These are phyloP conservation scores for Seminavis robusta DNA, from an alignment of 108 stramenopile genomes.

Conservation along the genomic window DNA sequence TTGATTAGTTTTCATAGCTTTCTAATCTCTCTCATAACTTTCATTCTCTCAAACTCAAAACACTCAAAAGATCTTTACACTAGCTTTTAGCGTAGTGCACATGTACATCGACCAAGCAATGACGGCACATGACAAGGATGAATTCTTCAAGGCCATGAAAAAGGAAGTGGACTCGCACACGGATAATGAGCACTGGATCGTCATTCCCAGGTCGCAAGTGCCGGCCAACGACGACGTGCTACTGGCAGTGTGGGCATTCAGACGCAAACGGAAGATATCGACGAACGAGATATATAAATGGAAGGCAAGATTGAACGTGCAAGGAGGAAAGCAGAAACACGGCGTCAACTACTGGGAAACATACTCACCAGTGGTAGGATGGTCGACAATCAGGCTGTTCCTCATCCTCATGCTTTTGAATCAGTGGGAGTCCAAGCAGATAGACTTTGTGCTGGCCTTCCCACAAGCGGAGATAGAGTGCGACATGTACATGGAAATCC, in stretches of 20 bases:
- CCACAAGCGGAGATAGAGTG: conserved; percentile 38
- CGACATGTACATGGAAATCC: conserved; percentile 42
- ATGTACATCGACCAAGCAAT: conserved; percentile 21
- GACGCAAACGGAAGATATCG: conserved; percentile 36
- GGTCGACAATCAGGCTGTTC: conserved; percentile 33
- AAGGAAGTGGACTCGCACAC: conserved; percentile 14
- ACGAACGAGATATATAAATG: conserved; percentile 25
- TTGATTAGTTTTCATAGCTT: too few relatives aligned
- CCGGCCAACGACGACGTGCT: conserved; percentile 22
- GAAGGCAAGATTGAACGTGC: conserved; percentile 26
- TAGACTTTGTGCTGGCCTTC: conserved; percentile 43
- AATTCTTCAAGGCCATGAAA: conserved; percentile 22
- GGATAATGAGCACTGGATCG: neutral
- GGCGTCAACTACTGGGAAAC: conserved; percentile 39
- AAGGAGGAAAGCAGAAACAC: conserved; percentile 23
- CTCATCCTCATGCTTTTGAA: conserved; percentile 16
- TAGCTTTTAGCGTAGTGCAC: too few relatives aligned
- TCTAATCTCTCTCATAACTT: too few relatives aligned
- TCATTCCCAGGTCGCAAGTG: conserved; percentile 15
- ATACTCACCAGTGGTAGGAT: conserved; percentile 44
- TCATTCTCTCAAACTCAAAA: too few relatives aligned
- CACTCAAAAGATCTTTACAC: too few relatives aligned
- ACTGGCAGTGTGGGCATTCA: conserved; percentile 49
- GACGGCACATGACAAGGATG: conserved; percentile 14
- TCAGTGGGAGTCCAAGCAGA: conserved; percentile 34